Base-by-base conservation (phyloP, 2,329 filamentous ascomycete genomes). In the Aspergillus awamori region DNA sequence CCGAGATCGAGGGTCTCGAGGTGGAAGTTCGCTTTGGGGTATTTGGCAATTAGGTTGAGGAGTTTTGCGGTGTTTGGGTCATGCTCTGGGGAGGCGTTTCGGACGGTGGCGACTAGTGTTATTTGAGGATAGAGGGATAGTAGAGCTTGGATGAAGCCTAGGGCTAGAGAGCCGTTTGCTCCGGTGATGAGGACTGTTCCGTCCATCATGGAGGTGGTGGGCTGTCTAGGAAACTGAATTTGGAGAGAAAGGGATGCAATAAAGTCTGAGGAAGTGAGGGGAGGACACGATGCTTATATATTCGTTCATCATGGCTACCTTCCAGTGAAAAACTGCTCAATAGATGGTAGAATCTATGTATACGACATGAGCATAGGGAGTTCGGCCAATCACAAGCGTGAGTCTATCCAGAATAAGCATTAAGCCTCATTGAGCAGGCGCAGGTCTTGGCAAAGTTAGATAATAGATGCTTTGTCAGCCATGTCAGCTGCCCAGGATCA, bases 1-100 rank as follows among this genome's bases (percentile, higher is more conserved):
- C 70, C 69, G 3, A 80, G 71, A 57, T 80, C 78, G 2, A 81
- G 72, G n/a, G 65, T 45, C 43, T 69, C 69, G 22, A 80, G 71
- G 5, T 68, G 69, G 8, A 70, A 66, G 41, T 72, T 70, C 6
- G 66, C 60, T 13, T 63, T 30, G 0, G 71, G 67, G 51, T 66
- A 69, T 20, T 62, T 54, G 28, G 67, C 43, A 2, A 72, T 47
- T 6, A 68, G 57, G 10, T 63, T 26, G 4, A 60, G 59, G 2
- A 76, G 69, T 13, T 60, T 68, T 11, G 62, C 61, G 1, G 73
- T 74, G 58, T 75, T 75, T 38, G 59, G 38, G 39, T 75, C 72
- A 26, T 60, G 49, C 22, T 68, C 57, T 7, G 60, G 59, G 2
- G 68, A 70, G 17, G 65, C n/a, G 41, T 76, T 71, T 22, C 74